These are phyloP conservation scores for Saussurea involucrata DNA, from an alignment of 129 eudicot genomes.

Conservation along the genomic window DNA sequence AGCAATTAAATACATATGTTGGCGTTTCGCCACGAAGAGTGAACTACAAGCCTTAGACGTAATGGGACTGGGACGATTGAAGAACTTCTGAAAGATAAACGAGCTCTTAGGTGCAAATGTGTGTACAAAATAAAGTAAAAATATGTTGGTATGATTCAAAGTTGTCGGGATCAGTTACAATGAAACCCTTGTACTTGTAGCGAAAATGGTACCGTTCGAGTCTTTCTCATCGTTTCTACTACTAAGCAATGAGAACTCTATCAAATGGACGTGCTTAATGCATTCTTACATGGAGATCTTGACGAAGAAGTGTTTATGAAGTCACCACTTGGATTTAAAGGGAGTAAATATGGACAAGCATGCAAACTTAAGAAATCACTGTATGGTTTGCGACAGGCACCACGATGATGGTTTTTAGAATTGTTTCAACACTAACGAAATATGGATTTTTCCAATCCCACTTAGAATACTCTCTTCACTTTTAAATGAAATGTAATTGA, in stretches of 20 bases:
- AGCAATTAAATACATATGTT: neutral
- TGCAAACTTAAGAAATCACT: conserved; percentile 12
- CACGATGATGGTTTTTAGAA: conserved; percentile 16
- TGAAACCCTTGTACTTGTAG: neutral
- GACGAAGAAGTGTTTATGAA: neutral
- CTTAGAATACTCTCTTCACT: neutral
- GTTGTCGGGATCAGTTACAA: neutral
- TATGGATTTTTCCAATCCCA: conserved; percentile 15
- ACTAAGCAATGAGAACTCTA: neutral
- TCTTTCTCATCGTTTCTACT: neutral
- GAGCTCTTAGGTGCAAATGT: neutral
- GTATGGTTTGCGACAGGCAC: conserved; percentile 11
- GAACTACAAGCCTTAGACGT: neutral
- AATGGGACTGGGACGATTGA: neutral
- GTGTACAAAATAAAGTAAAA: conserved; percentile 2
- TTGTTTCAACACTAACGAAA: neutral
- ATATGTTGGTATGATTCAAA: neutral
- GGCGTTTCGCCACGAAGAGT: neutral
- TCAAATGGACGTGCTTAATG: conserved; percentile 14
- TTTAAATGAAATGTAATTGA: neutral
- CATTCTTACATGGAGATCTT: neutral
- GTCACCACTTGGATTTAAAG: neutral
- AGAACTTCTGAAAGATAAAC: neutral
- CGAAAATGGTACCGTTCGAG: neutral
- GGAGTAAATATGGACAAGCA: neutral